Percentiles rank a stretch among this genome's conserved stretches.
phyloP scores from a whole-genome alignment of 768 basidiomycete species.

The Agrocybe pediades region DNA sequence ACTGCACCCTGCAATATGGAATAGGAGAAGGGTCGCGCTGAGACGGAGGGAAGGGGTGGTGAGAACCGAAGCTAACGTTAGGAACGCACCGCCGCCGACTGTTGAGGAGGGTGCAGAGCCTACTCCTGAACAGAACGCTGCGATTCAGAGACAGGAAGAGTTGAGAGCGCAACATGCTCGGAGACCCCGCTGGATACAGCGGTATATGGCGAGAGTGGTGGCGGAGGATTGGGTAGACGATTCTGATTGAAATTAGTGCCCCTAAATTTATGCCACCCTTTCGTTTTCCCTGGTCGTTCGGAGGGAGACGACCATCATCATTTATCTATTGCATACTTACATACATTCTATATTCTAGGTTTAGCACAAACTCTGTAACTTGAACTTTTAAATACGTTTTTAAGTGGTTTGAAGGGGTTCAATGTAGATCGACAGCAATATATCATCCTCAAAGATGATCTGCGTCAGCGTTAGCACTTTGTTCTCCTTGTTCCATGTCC shows the following conservation, averaged over 20 bases:
- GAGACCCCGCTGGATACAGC: conserved; percentile 61
- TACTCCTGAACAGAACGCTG: conserved; percentile 30
- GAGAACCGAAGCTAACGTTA: conserved; percentile 61
- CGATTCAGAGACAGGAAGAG: conserved; percentile 39
- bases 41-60: conserved; percentile 65
- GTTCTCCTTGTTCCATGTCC: too few relatives aligned
- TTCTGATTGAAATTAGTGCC: conserved; percentile 39
- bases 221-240: conserved; percentile 73
- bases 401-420: background rate
- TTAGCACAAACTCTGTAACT: background rate
- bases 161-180: conserved; percentile 50
- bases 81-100: conserved; percentile 29
- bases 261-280: background rate
- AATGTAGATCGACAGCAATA: background rate
- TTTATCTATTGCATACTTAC: background rate
- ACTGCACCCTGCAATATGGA: conserved; percentile 75
- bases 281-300: too few relatives aligned
- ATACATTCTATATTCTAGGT: background rate
- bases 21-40: conserved; percentile 60
- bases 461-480: too few relatives aligned
- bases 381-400: background rate
- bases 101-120: conserved; percentile 26
- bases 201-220: conserved; percentile 66
- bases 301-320: too few relatives aligned
- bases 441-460: background rate